Evolutionary conservation across 2,329 filamentous ascomycete species (phyloP).

Genomic region (Aspergillus persii): DNA sequence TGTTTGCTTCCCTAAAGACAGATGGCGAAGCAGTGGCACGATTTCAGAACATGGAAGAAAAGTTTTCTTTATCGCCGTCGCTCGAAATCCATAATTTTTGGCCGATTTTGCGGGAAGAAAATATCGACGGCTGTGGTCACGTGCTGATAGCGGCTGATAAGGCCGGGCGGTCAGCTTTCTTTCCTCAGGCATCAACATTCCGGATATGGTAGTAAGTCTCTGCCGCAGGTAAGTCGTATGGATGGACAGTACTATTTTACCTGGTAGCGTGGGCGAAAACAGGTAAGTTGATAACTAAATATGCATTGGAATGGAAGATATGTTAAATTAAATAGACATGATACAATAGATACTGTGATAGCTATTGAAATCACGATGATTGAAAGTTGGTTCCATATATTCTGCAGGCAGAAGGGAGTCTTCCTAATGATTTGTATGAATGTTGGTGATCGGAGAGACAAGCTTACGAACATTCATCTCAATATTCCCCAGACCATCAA

Average conservation of each 20-base stretch:
- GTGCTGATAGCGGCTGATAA: constrained; percentile 5
- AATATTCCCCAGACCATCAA: neutral
- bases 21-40: neutral
- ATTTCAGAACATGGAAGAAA: neutral
- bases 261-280: too few species aligned
- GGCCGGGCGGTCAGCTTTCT: neutral
- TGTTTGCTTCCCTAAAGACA: neutral
- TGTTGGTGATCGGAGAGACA: too few species aligned
- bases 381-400: too few species aligned
- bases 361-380: too few species aligned
- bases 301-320: too few species aligned
- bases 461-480: too few species aligned
- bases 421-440: too few species aligned
- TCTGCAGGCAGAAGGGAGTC: too few species aligned
- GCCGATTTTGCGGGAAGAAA: constrained; percentile 5
- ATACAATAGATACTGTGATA: too few species aligned
- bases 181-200: neutral
- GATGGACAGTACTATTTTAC: neutral
- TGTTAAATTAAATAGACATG: too few species aligned
- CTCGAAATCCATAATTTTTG: neutral
- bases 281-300: too few species aligned
- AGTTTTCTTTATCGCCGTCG: constrained; percentile 1
- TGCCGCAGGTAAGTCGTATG: neutral
- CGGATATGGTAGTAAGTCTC: neutral
- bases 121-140: constrained; percentile 3